Evolutionary conservation across 768 basidiomycete species (phyloP).

Genomic region (Lactifluus volemus): DNA sequence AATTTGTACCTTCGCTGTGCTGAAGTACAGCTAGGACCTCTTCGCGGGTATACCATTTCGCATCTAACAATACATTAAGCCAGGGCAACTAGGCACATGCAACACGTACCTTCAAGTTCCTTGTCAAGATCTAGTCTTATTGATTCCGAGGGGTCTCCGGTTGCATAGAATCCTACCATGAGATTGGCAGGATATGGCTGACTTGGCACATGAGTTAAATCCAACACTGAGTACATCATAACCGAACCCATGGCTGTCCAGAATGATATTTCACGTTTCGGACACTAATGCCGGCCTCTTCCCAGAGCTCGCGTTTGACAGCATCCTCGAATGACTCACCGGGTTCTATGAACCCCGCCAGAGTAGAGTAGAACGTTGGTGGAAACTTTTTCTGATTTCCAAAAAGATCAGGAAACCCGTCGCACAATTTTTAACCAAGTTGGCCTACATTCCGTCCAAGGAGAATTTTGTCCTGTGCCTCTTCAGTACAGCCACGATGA

Average conservation of each 20-base stretch:
- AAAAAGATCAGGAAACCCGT: not conserved
- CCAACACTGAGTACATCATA: not conserved
- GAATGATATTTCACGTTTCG: conserved; percentile 81
- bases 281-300: conserved; percentile 88
- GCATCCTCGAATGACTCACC: conserved; percentile 94
- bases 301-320: conserved; percentile 87
- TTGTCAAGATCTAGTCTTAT: conserved; percentile 88
- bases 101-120: conserved; percentile 69
- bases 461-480: conserved; percentile 72
- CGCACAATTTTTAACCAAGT: not conserved
- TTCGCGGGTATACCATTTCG: conserved; percentile 77
- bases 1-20: conserved; percentile 43
- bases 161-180: conserved; percentile 86
- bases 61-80: conserved; percentile 43
- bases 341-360: conserved; percentile 93
- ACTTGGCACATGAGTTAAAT: not conserved
- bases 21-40: conserved; percentile 58
- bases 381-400: conserved; percentile 51
- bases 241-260: conserved; percentile 73
- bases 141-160: conserved; percentile 60
- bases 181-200: conserved; percentile 87
- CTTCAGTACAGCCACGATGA: conserved; percentile 86
- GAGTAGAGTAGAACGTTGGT: conserved; percentile 70
- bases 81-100: not conserved
- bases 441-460: conserved; percentile 73